phyloP scores from a whole-genome alignment of 2,329 filamentous ascomycete genomes.

The Colletotrichum viniferum region DNA sequence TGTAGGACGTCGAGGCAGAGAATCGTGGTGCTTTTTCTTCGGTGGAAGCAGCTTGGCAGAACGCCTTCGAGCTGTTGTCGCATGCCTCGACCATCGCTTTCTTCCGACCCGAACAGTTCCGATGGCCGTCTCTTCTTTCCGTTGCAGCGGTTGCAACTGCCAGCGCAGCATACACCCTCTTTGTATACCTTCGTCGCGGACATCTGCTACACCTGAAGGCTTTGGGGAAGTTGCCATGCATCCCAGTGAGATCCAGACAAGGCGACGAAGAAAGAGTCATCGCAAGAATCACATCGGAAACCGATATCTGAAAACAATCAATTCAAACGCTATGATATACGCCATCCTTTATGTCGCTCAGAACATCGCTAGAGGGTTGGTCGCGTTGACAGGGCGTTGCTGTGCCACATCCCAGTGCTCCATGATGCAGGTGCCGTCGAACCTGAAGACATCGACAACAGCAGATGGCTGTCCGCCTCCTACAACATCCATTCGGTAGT shows the following conservation, averaged over 20 bases:
- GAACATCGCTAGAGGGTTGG: slow-evolving; percentile 16
- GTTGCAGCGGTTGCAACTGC: slow-evolving; percentile 54
- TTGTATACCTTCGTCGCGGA: neutral
- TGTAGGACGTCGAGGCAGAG: slow-evolving; percentile 56
- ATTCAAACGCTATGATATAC: neutral
- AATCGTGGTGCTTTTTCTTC: slow-evolving; percentile 72
- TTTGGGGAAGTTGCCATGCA: neutral
- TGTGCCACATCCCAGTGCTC: slow-evolving; percentile 22
- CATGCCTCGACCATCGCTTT: slow-evolving; percentile 71
- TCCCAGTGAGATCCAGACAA: neutral
- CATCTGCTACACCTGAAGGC: neutral
- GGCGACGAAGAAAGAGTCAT: neutral
- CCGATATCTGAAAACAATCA: neutral
- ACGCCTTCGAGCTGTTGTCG: slow-evolving; percentile 70
- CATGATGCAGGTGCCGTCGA: slow-evolving; percentile 20
- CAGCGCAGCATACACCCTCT: slow-evolving; percentile 52
- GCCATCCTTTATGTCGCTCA: neutral
- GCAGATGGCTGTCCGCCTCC: neutral
- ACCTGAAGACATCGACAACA: slow-evolving; percentile 17
- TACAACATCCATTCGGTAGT: slow-evolving; percentile 8
- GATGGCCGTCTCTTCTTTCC: slow-evolving; percentile 66
- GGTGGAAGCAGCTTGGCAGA: slow-evolving; percentile 71
- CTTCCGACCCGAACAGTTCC: slow-evolving; percentile 66
- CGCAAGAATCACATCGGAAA: neutral
- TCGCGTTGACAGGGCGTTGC: neutral